phyloP scores from a whole-genome alignment of 2,329 filamentous ascomycete genomes.

The Colletotrichum sp. region DNA sequence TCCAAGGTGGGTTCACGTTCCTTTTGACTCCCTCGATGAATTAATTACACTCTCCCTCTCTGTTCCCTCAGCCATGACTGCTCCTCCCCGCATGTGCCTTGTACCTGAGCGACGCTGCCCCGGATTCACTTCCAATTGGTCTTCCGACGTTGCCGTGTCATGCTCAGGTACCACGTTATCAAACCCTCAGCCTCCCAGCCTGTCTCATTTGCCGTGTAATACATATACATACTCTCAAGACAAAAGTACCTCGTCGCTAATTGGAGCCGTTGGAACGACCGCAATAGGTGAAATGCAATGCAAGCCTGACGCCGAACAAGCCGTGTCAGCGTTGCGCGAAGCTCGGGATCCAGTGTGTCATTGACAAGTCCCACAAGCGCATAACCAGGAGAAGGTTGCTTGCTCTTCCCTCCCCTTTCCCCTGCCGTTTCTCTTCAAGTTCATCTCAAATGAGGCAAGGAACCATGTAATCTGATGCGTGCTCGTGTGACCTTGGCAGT shows the following conservation, averaged over 20 bases:
- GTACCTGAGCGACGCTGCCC: not conserved
- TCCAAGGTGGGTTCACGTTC: constrained; percentile 37
- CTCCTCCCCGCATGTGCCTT: not conserved
- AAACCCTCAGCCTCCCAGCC: not conserved
- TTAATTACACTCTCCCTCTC: not conserved
- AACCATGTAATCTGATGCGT: not conserved
- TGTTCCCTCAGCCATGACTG: not conserved
- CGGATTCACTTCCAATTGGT: constrained; percentile 10
- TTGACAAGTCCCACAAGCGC: constrained; percentile 53
- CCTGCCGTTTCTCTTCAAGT: not conserved
- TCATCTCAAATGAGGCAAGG: not conserved
- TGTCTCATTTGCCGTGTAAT: not conserved
- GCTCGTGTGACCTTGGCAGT: constrained; percentile 32
- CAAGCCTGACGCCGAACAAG: constrained; percentile 40
- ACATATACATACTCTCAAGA: not conserved
- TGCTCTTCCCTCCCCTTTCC: not conserved
- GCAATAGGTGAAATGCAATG: constrained; percentile 49
- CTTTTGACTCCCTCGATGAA: not conserved
- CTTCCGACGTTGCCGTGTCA: not conserved
- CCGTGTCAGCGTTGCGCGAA: constrained; percentile 51
- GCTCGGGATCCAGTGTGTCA: constrained; percentile 46
- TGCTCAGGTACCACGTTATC: not conserved
- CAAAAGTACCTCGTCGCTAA: not conserved
- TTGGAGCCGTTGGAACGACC: not conserved
- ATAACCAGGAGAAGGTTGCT: constrained; percentile 47